Evolutionary conservation across 75 land plant genomes (phyloP).

Genomic region (Chamaecyparis obtusa): DNA sequence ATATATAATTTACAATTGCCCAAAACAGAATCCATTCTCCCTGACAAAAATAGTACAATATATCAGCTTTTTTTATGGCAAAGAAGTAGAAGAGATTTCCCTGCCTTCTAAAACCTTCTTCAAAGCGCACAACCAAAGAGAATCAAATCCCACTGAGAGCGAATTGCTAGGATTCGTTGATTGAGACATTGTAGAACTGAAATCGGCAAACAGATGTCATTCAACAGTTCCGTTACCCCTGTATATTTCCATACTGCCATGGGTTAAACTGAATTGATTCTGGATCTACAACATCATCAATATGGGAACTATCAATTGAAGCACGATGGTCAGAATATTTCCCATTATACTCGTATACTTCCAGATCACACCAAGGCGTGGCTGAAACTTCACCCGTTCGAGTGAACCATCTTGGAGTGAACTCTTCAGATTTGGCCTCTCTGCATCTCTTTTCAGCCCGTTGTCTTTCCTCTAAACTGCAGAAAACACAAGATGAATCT

Average conservation of each 20-base stretch:
- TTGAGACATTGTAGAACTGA: not conserved
- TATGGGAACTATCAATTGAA: constrained; percentile 29
- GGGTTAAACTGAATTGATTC: constrained; percentile 74
- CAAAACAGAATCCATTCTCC: not conserved
- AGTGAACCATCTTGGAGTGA: constrained; percentile 84
- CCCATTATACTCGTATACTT: constrained; percentile 87
- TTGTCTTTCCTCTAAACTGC: constrained; percentile 91
- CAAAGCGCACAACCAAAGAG: not conserved
- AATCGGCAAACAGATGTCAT: not conserved
- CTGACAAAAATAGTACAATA: not conserved
- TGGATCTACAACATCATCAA: constrained; percentile 34
- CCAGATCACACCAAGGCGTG: constrained; percentile 99
- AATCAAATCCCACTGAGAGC: not conserved
- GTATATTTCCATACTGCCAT: constrained; percentile 76
- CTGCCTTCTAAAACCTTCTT: not conserved
- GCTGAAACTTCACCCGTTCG: constrained; percentile 66
- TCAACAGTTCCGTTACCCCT: not conserved
- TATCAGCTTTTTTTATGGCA: not conserved
- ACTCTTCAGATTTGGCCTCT: constrained; percentile 63
- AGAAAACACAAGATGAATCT: not conserved
- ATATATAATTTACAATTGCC: too few relatives aligned
- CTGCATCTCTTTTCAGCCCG: constrained; percentile 87
- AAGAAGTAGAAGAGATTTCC: too few relatives aligned
- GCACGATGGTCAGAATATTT: constrained; percentile 79
- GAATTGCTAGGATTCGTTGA: not conserved